These are phyloP conservation scores for Cordyceps pruinosa DNA, from an alignment of 2,329 filamentous ascomycete species.

Conservation along the genomic window DNA sequence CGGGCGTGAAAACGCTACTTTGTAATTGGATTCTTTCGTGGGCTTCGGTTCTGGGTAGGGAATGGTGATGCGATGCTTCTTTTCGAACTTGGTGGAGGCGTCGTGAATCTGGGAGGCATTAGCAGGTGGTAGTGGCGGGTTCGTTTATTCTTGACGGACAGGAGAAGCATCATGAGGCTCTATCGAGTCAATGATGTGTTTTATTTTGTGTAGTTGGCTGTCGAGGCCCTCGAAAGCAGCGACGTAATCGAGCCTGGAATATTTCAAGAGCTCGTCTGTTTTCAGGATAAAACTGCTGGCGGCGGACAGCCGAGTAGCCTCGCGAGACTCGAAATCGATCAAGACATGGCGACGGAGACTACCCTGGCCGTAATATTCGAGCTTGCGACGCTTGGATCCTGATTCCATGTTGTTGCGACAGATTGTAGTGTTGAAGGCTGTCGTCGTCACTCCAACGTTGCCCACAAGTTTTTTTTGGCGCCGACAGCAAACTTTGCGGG, in stretches of 20 bases:
- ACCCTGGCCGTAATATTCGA: slow-evolving; percentile 32
- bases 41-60: slow-evolving; percentile 83
- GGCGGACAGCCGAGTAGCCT: slow-evolving; percentile 34
- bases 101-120: slow-evolving; percentile 52
- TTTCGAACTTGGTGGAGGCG: slow-evolving; percentile 60
- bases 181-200: slow-evolving; percentile 45
- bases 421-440: slow-evolving; percentile 5
- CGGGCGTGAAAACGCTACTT: slow-evolving; percentile 70
- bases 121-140: background rate
- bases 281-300: slow-evolving; percentile 52
- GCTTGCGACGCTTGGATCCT: slow-evolving; percentile 42
- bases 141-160: slow-evolving; percentile 31
- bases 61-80: slow-evolving; percentile 60
- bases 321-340: slow-evolving; percentile 35
- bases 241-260: slow-evolving; percentile 46
- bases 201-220: slow-evolving; percentile 43
- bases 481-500: slow-evolving; percentile 17
- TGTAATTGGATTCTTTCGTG: slow-evolving; percentile 69
- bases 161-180: slow-evolving; percentile 41
- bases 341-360: slow-evolving; percentile 29
- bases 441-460: background rate
- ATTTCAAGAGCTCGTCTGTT: slow-evolving; percentile 52
- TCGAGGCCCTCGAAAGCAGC: slow-evolving; percentile 43
- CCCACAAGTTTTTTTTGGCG: slow-evolving; percentile 11
- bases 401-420: slow-evolving; percentile 34